Conservation (phyloP, 2,329 filamentous ascomycete genomes). For the Neonectria magnoliae region DNA sequence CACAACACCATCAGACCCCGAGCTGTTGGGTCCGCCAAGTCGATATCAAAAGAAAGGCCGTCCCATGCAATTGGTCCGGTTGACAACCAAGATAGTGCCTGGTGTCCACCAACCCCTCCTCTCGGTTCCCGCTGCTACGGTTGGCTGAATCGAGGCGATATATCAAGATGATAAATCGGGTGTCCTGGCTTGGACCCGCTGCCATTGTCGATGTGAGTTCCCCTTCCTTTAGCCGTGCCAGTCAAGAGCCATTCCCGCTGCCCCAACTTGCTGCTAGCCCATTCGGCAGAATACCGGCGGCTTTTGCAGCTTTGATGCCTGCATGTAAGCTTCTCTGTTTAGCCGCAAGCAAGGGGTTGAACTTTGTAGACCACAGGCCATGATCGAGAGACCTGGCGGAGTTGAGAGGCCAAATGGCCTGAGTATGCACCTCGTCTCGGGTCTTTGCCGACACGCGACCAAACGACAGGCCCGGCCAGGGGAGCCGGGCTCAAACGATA, state of each 20-base stretch:
- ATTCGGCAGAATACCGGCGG: conserved; percentile 34
- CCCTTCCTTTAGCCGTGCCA: conserved; percentile 42
- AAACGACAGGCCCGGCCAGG: conserved; percentile 1
- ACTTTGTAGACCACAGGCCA: not conserved
- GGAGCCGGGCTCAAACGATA: conserved; percentile 22
- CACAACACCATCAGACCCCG: conserved; percentile 22
- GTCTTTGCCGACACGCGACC: not conserved
- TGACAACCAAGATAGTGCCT: conserved; percentile 30
- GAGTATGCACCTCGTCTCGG: conserved; percentile 4
- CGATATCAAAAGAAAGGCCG: conserved; percentile 24
- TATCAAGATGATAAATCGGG: conserved; percentile 29
- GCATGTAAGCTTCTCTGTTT: conserved; percentile 32
- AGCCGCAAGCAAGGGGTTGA: conserved; percentile 29
- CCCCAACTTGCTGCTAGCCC: conserved; percentile 33
- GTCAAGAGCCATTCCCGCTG: conserved; percentile 36
- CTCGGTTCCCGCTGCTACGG: conserved; percentile 21
- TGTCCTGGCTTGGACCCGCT: conserved; percentile 36
- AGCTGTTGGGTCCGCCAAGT: conserved; percentile 22
- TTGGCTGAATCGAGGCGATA: conserved; percentile 25
- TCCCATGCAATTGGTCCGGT: conserved; percentile 37
- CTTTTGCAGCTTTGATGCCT: conserved; percentile 18
- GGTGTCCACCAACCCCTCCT: conserved; percentile 11
- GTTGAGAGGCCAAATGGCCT: not conserved
- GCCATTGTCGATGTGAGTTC: conserved; percentile 25
- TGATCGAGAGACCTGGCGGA: not conserved